Evolutionary conservation across 2,329 filamentous ascomycete species (phyloP), one percentile per base, ranked within the genome.

Genomic region (Monilinia vaccinii-corymbosi): DNA sequence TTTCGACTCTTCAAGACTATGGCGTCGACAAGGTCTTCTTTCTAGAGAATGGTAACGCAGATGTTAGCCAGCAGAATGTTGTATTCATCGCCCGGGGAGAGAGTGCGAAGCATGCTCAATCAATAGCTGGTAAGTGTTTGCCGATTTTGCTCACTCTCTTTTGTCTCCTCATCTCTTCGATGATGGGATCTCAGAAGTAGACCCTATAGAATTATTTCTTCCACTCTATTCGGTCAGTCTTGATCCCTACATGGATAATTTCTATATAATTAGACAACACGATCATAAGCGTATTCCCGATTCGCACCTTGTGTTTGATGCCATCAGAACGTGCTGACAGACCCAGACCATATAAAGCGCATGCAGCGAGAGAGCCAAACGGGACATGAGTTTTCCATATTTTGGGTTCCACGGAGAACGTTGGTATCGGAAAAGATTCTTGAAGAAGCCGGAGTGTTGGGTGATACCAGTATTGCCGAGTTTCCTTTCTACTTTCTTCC

Each of bases 21-120:
- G 95, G 95, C 34, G 92, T 99, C 67, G 92, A 97, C 75, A 96
- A 96, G 74, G 90, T 97, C 67, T 99, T 97, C 78, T 88, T 97
- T 71, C 80, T 99, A 50, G 94, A 99, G 75, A 97, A 97, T 75
- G 84, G 88, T 71, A 97, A 99, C 75, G 87, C 91, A 73, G 93
- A 97, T 75, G 89, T 91, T 21, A 95, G 88, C 70, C 94, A 97
- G 76, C 86, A 89, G 71, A 99, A 97, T 79, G 85, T 99, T 64
- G 83, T 99, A 66, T 99, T 97, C 76, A 83, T 99, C 67, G 89
- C 91, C 21, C 83, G 92, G 70, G 93, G 91, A 64, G 94, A 97
- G 76, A 93, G 90, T 73, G 87, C 89, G 60, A 88, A 83, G 65
- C 88, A 94, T 71, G 87, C 92, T 58, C 86, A 91, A 73, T 80